phyloP scores from a whole-genome alignment of 2,329 filamentous ascomycete species.

The Diaporthe citriasiana region DNA sequence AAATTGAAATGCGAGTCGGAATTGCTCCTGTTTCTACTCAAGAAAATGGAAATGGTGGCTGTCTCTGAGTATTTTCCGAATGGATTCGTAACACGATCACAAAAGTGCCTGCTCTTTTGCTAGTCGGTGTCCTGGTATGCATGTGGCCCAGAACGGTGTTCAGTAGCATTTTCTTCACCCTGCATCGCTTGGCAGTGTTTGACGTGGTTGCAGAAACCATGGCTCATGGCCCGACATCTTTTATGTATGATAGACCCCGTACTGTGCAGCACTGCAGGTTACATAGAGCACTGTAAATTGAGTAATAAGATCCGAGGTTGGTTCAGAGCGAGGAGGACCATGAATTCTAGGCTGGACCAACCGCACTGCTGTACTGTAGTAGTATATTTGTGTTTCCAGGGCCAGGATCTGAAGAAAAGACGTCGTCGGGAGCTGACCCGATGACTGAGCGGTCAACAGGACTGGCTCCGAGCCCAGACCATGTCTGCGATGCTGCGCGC shows the following conservation, averaged over 20 bases:
- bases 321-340: not conserved
- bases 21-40: constrained; percentile 6
- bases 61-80: not conserved
- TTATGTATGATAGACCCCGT: too few relatives aligned
- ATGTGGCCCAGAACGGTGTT: not conserved
- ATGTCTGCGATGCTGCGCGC: constrained; percentile 22
- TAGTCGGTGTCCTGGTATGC: not conserved
- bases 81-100: not conserved
- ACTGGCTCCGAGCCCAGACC: constrained; percentile 9
- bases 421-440: constrained; percentile 17
- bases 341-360: not conserved
- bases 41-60: not conserved
- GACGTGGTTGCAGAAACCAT: not conserved
- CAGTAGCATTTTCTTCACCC: not conserved
- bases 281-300: not conserved
- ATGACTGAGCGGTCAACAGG: constrained; percentile 22
- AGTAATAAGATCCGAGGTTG: not conserved
- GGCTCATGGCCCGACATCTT: not conserved
- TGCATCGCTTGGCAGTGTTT: constrained; percentile 20
- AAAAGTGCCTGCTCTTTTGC: not conserved
- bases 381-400: not conserved
- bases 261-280: too few relatives aligned
- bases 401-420: not conserved
- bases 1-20: constrained; percentile 28
- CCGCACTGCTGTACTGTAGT: not conserved